Evolutionary conservation across 2,329 filamentous ascomycete species (phyloP), one percentile per base, ranked within the genome.

Genomic region (Aspergillus intermedius): DNA sequence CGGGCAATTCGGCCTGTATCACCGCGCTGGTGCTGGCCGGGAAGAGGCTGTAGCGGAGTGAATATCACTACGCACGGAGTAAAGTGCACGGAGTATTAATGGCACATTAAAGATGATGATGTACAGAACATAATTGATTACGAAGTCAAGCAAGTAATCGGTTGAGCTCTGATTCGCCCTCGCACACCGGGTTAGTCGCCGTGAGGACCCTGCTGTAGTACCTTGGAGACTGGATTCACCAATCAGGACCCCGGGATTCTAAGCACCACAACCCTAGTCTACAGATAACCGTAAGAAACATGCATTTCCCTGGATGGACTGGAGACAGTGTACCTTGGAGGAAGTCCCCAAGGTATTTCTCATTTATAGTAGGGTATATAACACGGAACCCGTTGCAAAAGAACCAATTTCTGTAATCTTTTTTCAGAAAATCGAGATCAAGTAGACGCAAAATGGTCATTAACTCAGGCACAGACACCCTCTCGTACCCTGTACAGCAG

Each of bases 1-100:
- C 59, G 9, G 60, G 65, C 10, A 73, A 70, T 53, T 53, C 67
- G 5, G 61, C 64, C 49, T 73, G 69, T 45, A 58, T 72, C 34
- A 63, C 64, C 40, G 61, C 63, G 48, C 50, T 73, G 39, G 66
- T 66, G 59, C 40, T 62, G 43, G 67, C 66, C 12, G 65, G 63
- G 12, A 68, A 64, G 59, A 58, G 51, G 44, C 50, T 64, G 48
- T 61, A 47, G 22, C 13, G 3, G 13, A 32, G 30, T 10, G 30
- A 8, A 32, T 32, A 13, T 8, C 9, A 32, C 13, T 10, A 32
- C 13, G 5, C 9, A 35, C 15, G 32, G 6, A 13, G 32, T 34
- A 10, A 34, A 9, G 25, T 4, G 5, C 25, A 30, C 9, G 25
- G 7, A 28, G 7, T 28, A 9, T 10, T 10, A 30, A 12, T 10